These are phyloP conservation scores for Plasmodium inui DNA, from an alignment of 169 alveolate genomes.

Conservation along the genomic window DNA sequence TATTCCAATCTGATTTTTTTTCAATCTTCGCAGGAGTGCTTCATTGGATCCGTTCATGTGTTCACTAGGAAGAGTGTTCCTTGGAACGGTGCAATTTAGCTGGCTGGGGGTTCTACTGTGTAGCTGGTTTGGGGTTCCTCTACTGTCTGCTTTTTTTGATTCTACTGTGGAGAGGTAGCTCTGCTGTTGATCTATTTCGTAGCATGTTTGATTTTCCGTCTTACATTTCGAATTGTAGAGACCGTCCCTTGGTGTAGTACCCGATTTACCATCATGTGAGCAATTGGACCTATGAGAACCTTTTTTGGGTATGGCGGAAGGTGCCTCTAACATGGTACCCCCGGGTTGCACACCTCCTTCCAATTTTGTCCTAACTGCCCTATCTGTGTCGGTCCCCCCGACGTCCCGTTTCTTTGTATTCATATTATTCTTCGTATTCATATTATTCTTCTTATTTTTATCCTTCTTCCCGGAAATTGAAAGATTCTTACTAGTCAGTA, in stretches of 20 bases:
- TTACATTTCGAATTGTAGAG: neutral
- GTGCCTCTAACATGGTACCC: neutral
- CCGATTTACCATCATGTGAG: neutral
- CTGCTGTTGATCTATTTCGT: neutral
- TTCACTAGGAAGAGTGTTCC: neutral
- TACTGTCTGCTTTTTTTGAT: neutral
- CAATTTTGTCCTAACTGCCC: neutral
- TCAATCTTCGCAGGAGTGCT: neutral
- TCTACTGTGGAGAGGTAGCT: neutral
- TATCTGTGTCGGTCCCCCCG: neutral
- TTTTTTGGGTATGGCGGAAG: neutral
- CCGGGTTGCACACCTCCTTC: neutral
- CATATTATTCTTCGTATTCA: no score
- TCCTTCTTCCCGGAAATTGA: slow-evolving; percentile 2
- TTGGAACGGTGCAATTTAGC: neutral
- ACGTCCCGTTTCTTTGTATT: neutral
- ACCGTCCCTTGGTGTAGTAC: neutral
- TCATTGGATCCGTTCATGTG: neutral
- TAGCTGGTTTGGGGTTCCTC: neutral
- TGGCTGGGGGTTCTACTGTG: neutral
- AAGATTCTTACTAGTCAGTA: neutral
- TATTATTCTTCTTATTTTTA: neutral
- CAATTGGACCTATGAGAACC: neutral
- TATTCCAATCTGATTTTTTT: neutral
- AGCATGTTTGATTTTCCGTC: neutral